These are phyloP conservation scores for Isatis tinctoria DNA, from an alignment of 345 rosid species.

Conservation along the genomic window DNA sequence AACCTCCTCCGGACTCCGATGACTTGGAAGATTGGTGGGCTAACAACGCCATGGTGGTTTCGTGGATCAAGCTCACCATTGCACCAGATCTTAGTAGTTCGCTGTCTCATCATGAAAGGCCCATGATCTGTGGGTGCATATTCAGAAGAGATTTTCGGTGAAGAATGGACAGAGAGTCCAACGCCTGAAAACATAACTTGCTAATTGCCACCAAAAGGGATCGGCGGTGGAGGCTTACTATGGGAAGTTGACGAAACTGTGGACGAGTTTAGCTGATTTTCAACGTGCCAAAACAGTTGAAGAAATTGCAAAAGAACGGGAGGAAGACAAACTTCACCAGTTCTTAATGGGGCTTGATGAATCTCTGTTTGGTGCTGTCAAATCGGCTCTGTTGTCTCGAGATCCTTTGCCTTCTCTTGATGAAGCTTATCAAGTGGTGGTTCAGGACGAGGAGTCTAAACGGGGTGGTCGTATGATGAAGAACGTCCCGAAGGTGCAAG, in stretches of 20 bases:
- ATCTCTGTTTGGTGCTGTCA: neutral
- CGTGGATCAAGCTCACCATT: neutral
- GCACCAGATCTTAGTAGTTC: neutral
- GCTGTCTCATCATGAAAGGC: neutral
- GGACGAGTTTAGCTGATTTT: neutral
- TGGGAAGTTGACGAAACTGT: neutral
- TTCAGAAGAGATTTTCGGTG: neutral
- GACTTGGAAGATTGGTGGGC: neutral
- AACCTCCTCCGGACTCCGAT: neutral
- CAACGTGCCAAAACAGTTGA: neutral
- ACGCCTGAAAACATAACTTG: neutral
- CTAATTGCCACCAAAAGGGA: neutral
- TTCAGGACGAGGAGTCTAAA: neutral
- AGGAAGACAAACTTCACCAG: neutral
- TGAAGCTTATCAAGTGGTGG: neutral
- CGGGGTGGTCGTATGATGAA: neutral
- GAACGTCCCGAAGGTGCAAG: neutral
- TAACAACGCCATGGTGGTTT: neutral
- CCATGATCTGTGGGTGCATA: neutral
- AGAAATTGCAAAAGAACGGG: neutral
- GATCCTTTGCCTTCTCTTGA: neutral
- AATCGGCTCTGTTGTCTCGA: neutral
- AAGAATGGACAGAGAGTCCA: neutral
- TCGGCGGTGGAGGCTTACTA: neutral
- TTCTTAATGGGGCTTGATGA: neutral